phyloP scores from a whole-genome alignment of 345 rosid species.

The Erysimum cheiranthoides region DNA sequence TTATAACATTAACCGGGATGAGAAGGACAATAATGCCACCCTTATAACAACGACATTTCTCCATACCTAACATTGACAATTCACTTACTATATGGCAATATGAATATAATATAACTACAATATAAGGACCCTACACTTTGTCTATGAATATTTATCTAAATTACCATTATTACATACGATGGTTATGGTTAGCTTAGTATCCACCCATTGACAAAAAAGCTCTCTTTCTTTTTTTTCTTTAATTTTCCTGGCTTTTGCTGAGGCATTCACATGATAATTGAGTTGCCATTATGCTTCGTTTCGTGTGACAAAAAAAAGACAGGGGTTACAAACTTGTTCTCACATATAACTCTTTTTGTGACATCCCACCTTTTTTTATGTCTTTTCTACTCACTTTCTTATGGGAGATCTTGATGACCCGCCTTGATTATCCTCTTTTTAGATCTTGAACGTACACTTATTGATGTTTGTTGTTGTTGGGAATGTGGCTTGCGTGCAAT shows the following conservation, averaged over 20 bases:
- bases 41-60: slow-evolving; percentile 40
- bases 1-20: background rate
- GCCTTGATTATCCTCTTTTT: slow-evolving; percentile 25
- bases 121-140: slow-evolving; percentile 26
- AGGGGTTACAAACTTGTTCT: slow-evolving; percentile 30
- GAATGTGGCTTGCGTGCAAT: slow-evolving; percentile 18
- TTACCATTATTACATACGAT: background rate
- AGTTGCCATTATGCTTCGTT: slow-evolving; percentile 31
- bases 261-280: slow-evolving; percentile 25
- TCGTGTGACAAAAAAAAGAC: slow-evolving; percentile 20
- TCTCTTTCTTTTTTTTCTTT: background rate
- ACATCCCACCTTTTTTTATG: slow-evolving; percentile 16
- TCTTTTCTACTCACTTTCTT: background rate
- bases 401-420: slow-evolving; percentile 31
- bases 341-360: slow-evolving; percentile 19
- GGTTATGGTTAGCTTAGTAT: background rate
- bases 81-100: slow-evolving; percentile 33
- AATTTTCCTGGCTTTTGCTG: background rate
- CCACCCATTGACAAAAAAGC: background rate
- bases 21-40: slow-evolving; percentile 37
- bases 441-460: slow-evolving; percentile 23
- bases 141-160: background rate
- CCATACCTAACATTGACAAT: slow-evolving; percentile 44
- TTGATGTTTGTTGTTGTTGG: slow-evolving; percentile 41
- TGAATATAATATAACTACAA: slow-evolving; percentile 8